phyloP scores from a whole-genome alignment of 257 asterid genomes.

The Nyctanthes arbortristis region DNA sequence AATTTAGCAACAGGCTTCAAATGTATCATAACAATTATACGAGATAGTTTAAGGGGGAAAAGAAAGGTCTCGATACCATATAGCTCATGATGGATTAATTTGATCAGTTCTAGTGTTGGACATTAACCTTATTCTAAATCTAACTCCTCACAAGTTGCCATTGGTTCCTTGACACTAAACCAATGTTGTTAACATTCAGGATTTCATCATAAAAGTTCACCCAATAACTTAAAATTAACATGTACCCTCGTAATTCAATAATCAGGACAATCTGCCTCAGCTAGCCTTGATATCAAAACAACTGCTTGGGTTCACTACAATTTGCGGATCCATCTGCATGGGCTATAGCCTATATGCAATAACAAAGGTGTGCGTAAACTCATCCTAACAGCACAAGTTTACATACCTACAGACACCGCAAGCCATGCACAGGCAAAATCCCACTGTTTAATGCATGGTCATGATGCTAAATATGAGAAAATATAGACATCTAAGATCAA shows the following conservation, averaged over 20 bases:
- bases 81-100: too few species aligned
- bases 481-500: neutral
- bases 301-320: neutral
- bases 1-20: neutral
- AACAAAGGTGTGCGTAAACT: neutral
- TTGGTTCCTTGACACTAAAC: too few species aligned
- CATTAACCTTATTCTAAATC: too few species aligned
- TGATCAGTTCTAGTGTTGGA: too few species aligned
- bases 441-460: neutral
- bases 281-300: neutral
- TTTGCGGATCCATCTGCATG: neutral
- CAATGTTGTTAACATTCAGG: too few species aligned
- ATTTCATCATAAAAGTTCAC: neutral
- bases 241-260: neutral
- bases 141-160: too few species aligned
- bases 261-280: neutral
- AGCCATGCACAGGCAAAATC: neutral
- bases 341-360: neutral
- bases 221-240: neutral
- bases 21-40: neutral
- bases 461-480: neutral
- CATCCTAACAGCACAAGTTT: neutral
- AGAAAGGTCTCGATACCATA: too few species aligned
- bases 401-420: too few species aligned
- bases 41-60: too few species aligned